A percentile compares a stretch with the other conserved stretches of the same genome.
Conservation (phyloP, 2,329 filamentous ascomycete species). For the Cyphellophora europaea region DNA sequence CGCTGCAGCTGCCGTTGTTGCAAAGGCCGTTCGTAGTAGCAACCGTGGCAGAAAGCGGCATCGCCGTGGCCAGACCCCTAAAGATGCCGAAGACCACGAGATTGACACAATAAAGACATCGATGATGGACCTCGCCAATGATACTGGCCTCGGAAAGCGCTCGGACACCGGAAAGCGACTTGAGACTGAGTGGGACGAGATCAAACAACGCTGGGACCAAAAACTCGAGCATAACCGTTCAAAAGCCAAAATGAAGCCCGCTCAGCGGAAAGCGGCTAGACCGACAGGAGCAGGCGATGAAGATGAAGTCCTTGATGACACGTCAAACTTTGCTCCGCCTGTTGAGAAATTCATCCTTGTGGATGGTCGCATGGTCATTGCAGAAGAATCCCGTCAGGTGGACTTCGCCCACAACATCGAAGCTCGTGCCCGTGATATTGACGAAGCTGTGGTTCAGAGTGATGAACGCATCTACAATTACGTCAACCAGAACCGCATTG, state of each 20-base stretch:
- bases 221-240: slow-evolving; percentile 1
- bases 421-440: slow-evolving; percentile 33
- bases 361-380: slow-evolving; percentile 48
- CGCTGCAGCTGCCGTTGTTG: not conserved
- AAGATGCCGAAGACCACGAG: slow-evolving; percentile 37
- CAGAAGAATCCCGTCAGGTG: slow-evolving; percentile 42
- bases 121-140: slow-evolving; percentile 50
- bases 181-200: slow-evolving; percentile 48
- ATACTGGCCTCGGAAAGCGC: slow-evolving; percentile 44
- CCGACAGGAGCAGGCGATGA: slow-evolving; percentile 19
- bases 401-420: slow-evolving; percentile 46
- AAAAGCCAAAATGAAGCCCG: slow-evolving; percentile 8
- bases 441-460: slow-evolving; percentile 34
- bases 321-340: slow-evolving; percentile 11
- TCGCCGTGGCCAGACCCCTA: slow-evolving; percentile 22
- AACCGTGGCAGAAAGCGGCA: not conserved
- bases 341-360: slow-evolving; percentile 44
- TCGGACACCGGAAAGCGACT: slow-evolving; percentile 50
- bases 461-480: slow-evolving; percentile 34
- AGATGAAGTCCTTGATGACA: slow-evolving; percentile 17
- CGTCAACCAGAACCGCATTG: slow-evolving; percentile 37
- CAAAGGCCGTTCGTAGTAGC: not conserved
- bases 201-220: slow-evolving; percentile 32
- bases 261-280: slow-evolving; percentile 21
- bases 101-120: slow-evolving; percentile 46